A percentile compares a stretch with the other conserved stretches of the same genome.
phyloP scores from a whole-genome alignment of 495 filamentous ascomycete genomes.

The Hyaloscypha variabilis region DNA sequence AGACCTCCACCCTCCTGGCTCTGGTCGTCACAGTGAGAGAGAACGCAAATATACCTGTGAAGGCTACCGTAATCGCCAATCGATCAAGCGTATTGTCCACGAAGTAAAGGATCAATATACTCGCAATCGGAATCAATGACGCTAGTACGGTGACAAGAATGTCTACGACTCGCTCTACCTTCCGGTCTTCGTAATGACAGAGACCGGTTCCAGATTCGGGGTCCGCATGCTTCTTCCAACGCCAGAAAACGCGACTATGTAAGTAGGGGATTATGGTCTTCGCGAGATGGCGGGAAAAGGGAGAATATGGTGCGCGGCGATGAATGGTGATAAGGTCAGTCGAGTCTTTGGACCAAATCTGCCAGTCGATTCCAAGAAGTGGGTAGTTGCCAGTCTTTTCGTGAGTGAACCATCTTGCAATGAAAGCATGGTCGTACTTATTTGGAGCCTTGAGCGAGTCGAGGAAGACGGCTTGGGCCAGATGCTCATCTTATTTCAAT shows the following conservation, averaged over 20 bases:
- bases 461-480: slow-evolving; percentile 11
- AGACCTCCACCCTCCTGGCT: slow-evolving; percentile 37
- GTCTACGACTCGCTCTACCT: slow-evolving; percentile 2
- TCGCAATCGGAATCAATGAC: slow-evolving; percentile 33
- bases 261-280: background rate
- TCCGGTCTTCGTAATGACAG: background rate
- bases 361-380: slow-evolving; percentile 14
- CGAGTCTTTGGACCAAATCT: slow-evolving; percentile 20
- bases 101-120: slow-evolving; percentile 38
- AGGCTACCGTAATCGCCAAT: slow-evolving; percentile 35
- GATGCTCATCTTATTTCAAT: slow-evolving; percentile 4
- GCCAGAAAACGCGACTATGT: slow-evolving; percentile 20
- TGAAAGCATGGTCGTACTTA: slow-evolving; percentile 18
- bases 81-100: slow-evolving; percentile 30
- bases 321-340: slow-evolving; percentile 23
- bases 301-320: background rate
- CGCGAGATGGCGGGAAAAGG: slow-evolving; percentile 12
- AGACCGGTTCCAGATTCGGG: slow-evolving; percentile 4
- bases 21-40: slow-evolving; percentile 34
- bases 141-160: slow-evolving; percentile 34
- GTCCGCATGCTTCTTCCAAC: slow-evolving; percentile 3
- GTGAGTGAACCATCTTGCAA: slow-evolving; percentile 28
- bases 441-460: slow-evolving; percentile 26
- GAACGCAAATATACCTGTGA: slow-evolving; percentile 35
- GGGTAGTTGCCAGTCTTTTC: slow-evolving; percentile 26